Conservation (phyloP, 768 basidiomycete genomes). For the Gyrodon lividus region DNA sequence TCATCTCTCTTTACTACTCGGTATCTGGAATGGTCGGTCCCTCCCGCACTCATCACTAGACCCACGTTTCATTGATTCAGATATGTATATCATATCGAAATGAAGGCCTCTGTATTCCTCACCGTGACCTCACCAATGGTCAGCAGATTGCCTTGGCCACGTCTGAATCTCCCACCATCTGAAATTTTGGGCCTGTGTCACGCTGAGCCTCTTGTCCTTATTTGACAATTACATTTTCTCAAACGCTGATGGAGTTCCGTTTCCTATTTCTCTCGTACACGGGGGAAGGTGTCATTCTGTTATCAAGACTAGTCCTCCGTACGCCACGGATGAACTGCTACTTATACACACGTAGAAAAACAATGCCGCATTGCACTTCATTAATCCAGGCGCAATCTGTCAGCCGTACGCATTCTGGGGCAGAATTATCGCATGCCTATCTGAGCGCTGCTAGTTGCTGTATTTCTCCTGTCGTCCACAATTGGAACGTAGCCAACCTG, state of each 20-base stretch:
- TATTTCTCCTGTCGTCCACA: not conserved
- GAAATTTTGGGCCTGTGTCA: not conserved
- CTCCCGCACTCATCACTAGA: not conserved
- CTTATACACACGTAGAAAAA: not conserved
- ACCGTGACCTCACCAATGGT: not conserved
- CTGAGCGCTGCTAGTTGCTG: conserved; percentile 3
- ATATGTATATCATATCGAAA: not conserved
- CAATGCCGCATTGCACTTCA: conserved; percentile 8
- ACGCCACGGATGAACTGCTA: conserved; percentile 8
- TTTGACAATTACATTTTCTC: not conserved
- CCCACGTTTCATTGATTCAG: not conserved
- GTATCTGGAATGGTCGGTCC: not conserved
- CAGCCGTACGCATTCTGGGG: conserved; percentile 4
- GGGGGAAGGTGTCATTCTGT: not conserved
- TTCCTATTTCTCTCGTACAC: not conserved
- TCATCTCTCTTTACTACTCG: conserved; percentile 3
- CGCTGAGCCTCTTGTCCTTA: not conserved
- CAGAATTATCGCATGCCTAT: conserved; percentile 17
- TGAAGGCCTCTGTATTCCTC: not conserved
- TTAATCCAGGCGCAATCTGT: conserved; percentile 5
- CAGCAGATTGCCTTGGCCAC: not conserved
- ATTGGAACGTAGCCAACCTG: not conserved
- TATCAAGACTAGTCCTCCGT: conserved; percentile 4
- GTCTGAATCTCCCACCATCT: not conserved
- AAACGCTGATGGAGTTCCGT: not conserved